A percentile compares a stretch with the other conserved stretches of the same genome.
phyloP scores from a whole-genome alignment of 305 asterid genomes.

The Salvia sclarea region DNA sequence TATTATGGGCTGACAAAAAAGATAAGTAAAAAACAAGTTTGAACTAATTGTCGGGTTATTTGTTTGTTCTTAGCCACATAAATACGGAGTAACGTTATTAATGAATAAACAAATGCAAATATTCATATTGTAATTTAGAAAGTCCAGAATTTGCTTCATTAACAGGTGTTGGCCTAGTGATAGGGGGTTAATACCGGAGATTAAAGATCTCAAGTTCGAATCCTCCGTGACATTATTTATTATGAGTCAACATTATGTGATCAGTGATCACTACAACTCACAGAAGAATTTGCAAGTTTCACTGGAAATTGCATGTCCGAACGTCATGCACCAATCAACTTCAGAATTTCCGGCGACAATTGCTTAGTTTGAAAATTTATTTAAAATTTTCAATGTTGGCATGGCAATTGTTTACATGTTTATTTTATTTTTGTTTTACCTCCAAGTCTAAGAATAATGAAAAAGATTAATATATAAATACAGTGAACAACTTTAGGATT shows the following conservation, averaged over 20 bases:
- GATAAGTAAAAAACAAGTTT: not conserved
- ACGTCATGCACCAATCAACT: not conserved
- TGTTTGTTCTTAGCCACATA: not conserved
- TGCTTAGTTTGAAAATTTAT: too few species aligned
- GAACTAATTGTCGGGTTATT: not conserved
- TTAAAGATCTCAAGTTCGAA: too few species aligned
- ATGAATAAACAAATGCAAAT: not conserved
- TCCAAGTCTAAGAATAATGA: too few species aligned
- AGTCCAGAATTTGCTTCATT: not conserved
- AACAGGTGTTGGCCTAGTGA: too few species aligned
- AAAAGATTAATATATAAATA: too few species aligned
- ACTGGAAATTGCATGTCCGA: not conserved
- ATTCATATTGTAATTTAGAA: not conserved
- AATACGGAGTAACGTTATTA: not conserved
- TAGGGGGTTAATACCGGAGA: too few species aligned
- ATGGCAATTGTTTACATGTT: too few species aligned
- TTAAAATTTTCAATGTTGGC: too few species aligned
- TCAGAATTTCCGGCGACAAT: too few species aligned
- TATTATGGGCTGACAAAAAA: not conserved
- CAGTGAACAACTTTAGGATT: too few species aligned
- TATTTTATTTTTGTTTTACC: too few species aligned
- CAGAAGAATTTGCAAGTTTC: not conserved
- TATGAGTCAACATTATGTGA: not conserved
- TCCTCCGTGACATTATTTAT: too few species aligned
- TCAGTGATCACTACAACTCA: not conserved